Base-by-base conservation (phyloP, 2,329 filamentous ascomycete genomes). In the Sclerotinia trifoliorum region DNA sequence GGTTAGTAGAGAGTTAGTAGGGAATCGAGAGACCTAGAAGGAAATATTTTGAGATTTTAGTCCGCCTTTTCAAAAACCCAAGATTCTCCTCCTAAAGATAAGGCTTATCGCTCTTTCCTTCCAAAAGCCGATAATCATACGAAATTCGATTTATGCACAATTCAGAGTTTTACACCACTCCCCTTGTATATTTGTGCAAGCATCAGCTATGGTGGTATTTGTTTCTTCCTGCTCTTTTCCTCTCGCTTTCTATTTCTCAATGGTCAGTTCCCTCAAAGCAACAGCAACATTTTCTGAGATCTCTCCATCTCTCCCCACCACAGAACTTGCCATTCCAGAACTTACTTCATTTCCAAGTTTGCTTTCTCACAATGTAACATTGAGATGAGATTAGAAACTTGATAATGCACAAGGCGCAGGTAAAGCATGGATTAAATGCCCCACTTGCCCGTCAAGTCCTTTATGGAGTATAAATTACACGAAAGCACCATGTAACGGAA, bases 381-480 rank as follows among this genome's bases (percentile, higher is more conserved):
- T 39, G 24, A 52, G 26, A 26, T 39, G 24, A 52, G 26, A 26
- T 17, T 48, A 32, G 26, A 61, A 61, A 48, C 57, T 61, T 48
- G 44, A 46, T n/a, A 61, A 61, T 61, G 26, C 57, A 61, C 26
- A 44, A 44, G 44, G 57, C 42, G 44, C 46, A 63, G 48, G 32
- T 24, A 35, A 51, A 26, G 32, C 49, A 64, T 62, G 58, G 58
- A 35, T 62, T 51, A 51, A 7, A 62, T 29, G 21, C 44, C 29
- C 46, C 29, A 51, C n/a, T 21, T 49, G 21, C 44, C 44, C 19
- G 29, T 35, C 21, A 49, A 13, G 44, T 62, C 21, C 58, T 48
- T 48, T 10, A 39, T 11, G 35, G 8, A 39, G 35, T 55, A 11
- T 17, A 21, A 10, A 29, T 61, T 35, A 39, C 54, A 42, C 35